These are phyloP conservation scores for Begonia fuchsioides DNA, from an alignment of 306 rosid genomes.

Conservation along the genomic window DNA sequence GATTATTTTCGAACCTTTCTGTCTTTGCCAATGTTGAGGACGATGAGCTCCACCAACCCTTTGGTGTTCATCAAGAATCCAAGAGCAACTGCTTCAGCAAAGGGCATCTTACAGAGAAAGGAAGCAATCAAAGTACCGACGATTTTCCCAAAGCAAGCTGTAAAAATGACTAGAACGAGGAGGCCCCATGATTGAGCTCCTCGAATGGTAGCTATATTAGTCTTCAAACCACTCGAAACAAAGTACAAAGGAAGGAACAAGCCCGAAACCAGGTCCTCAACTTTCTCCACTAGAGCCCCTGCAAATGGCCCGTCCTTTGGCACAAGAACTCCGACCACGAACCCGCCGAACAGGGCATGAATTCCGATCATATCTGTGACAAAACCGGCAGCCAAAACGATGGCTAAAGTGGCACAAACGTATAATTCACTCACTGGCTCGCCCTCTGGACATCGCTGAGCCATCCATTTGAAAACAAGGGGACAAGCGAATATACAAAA, in stretches of 20 bases:
- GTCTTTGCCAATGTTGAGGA: constrained; percentile 88
- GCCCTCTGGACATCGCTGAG: constrained; percentile 51
- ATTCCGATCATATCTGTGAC: constrained; percentile 72
- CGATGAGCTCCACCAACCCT: constrained; percentile 85
- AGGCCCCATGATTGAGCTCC: constrained; percentile 92
- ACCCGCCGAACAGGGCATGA: constrained; percentile 83
- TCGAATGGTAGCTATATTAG: constrained; percentile 51
- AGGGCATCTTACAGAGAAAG: constrained; percentile 40
- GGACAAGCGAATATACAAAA: constrained; percentile 25
- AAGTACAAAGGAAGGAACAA: constrained; percentile 73
- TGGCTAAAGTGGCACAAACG: constrained; percentile 45
- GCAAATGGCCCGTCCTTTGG: constrained; percentile 80
- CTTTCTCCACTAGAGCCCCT: constrained; percentile 67
- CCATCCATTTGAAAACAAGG: constrained; percentile 53
- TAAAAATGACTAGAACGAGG: constrained; percentile 41
- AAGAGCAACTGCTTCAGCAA: constrained; percentile 45
- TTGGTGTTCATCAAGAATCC: constrained; percentile 88
- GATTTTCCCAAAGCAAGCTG: constrained; percentile 77
- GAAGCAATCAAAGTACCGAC: constrained; percentile 48
- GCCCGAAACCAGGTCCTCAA: constrained; percentile 85
- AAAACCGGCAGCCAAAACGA: constrained; percentile 77
- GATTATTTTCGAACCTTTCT: constrained; percentile 32
- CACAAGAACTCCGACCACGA: constrained; percentile 61
- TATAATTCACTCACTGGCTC: constrained; percentile 60
- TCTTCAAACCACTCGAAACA: constrained; percentile 88